Percentiles rank a stretch among this genome's conserved stretches.
phyloP scores from a whole-genome alignment of 208 protist genomes.

The Strigomonas galati region DNA sequence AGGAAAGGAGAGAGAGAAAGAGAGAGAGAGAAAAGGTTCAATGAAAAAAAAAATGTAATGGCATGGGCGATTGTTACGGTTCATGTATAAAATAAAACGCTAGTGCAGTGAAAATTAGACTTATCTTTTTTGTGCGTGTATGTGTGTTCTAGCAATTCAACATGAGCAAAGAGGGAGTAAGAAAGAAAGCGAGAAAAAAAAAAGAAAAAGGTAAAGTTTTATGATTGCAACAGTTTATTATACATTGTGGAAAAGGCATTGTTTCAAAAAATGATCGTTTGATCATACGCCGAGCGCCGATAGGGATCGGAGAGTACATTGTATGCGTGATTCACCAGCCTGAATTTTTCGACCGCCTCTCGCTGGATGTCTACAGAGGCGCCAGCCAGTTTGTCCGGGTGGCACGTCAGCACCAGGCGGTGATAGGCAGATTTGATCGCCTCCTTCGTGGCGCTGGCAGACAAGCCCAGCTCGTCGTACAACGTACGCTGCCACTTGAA shows the following conservation, averaged over 20 bases:
- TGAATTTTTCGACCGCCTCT: conserved; percentile 80
- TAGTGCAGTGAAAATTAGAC: no score
- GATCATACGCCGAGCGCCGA: conserved; percentile 94
- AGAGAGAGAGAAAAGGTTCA: conserved; percentile 11
- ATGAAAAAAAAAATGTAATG: conserved; percentile 12
- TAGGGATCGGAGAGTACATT: conserved; percentile 90
- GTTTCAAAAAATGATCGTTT: conserved; percentile 4
- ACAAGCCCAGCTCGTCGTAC: conserved; percentile 68
- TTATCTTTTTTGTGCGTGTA: no score
- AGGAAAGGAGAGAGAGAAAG: conserved; percentile 1
- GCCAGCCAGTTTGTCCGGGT: conserved; percentile 73
- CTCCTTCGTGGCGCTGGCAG: conserved; percentile 22
- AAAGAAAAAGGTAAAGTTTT: neutral
- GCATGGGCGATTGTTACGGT: no score
- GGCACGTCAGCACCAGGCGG: conserved; percentile 62
- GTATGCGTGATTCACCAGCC: conserved; percentile 94
- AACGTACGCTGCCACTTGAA: conserved; percentile 27
- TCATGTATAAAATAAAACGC: no score
- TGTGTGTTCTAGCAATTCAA: neutral
- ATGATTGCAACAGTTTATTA: neutral
- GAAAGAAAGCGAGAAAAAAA: neutral
- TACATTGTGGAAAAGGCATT: neutral
- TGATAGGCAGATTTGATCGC: conserved; percentile 65
- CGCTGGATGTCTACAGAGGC: conserved; percentile 31
- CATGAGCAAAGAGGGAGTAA: neutral